These are phyloP conservation scores for Colletotrichum aenigma DNA, from an alignment of 2,329 filamentous ascomycete species.

Conservation along the genomic window DNA sequence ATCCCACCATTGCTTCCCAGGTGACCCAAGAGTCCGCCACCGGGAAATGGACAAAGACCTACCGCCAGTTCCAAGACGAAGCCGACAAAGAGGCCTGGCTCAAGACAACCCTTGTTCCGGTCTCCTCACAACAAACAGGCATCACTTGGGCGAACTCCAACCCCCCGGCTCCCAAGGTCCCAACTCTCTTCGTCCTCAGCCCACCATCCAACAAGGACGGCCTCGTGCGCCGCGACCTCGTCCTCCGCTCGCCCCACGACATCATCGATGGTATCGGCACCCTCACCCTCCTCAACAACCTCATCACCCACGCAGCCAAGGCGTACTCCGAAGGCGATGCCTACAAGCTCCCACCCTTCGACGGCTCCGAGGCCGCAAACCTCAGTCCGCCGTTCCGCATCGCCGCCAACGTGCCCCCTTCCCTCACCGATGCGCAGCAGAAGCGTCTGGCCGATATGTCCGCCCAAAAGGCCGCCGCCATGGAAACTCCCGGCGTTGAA, in stretches of 20 bases:
- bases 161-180: slow-evolving; percentile 32
- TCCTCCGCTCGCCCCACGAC: slow-evolving; percentile 41
- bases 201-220: slow-evolving; percentile 4
- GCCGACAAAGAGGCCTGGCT: slow-evolving; percentile 29
- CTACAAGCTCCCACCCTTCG: slow-evolving; percentile 18
- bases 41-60: slow-evolving; percentile 32
- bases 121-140: slow-evolving; percentile 28
- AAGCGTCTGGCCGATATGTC: slow-evolving; percentile 15
- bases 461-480: not conserved
- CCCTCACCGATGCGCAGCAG: slow-evolving; percentile 16
- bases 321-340: slow-evolving; percentile 21
- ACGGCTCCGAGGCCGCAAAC: slow-evolving; percentile 22
- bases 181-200: slow-evolving; percentile 36
- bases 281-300: slow-evolving; percentile 35
- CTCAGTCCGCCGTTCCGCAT: slow-evolving; percentile 31
- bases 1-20: slow-evolving; percentile 36
- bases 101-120: slow-evolving; percentile 29
- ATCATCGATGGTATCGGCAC: slow-evolving; percentile 45
- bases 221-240: slow-evolving; percentile 30
- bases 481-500: not conserved
- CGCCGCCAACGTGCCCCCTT: slow-evolving; percentile 24
- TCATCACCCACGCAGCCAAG: slow-evolving; percentile 26
- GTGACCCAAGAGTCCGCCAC: slow-evolving; percentile 22
- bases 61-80: slow-evolving; percentile 15
- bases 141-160: slow-evolving; percentile 38